Base-by-base conservation (phyloP, 805 yeast species). In the Candida hispaniensis region DNA sequence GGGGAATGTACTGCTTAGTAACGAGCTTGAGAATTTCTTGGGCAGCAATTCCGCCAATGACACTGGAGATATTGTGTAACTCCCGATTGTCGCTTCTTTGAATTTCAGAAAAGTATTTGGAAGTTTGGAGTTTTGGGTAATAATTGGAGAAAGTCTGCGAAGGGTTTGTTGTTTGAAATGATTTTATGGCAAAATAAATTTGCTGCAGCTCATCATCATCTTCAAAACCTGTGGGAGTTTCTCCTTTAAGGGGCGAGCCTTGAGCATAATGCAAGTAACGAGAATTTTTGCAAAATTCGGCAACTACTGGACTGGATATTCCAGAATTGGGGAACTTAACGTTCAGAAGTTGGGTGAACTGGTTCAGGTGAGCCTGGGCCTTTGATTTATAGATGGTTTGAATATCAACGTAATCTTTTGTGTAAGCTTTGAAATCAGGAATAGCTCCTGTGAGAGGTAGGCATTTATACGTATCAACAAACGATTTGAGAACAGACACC, bases 401-500 rank as follows among this genome's bases (percentile, higher is more conserved):
- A 21, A 88, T 55, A 6, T 48, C 52, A 2, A 77, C 61, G 51
- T 79, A 88, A 38, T 61, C 61, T 6, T 56, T 54, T 0, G 94
- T 76, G 42, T 74, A 72, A 0, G 94, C 71, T 13, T 80, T 78
- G 95, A 88, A 88, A 52, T 86, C 97, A 0, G 94, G 94, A 5
- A 86, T 50, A 1, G 60, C 66, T 0, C 93, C 94, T 3, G 76
- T 64, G 2, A 82, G 54, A 0, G 94, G 94, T n/a, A 81, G 59
- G 4, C 58, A 51, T 1, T 60, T 56, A 3, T 50, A 22, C 4
- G 17, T 26, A 0, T 33, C 42, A 0, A 73, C 63, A 51, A 73
- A 83, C 6, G 44, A 41, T 26, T 64, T 58, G 32, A 82, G 58
- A 0, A 85, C 79, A 24, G 54, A 56, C 0, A 69, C 62, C 12